Evolutionary conservation across 495 filamentous ascomycete genomes (phyloP), one percentile per base, ranked within the genome.

Genomic region (Daldinia loculata): DNA sequence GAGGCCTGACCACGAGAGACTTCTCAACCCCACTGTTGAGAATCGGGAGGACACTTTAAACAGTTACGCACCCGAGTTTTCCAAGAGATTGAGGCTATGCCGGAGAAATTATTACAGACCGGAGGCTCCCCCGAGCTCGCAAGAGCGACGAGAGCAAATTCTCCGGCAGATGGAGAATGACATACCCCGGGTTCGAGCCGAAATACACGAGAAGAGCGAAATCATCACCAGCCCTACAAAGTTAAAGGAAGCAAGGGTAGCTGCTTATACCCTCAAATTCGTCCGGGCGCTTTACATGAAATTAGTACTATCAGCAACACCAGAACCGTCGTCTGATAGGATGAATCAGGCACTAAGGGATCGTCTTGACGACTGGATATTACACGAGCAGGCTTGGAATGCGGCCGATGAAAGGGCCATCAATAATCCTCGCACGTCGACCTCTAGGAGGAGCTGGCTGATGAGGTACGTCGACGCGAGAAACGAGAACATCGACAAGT

Each of bases 321-420:
- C 69, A 7, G 58, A 34, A 0, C 38, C 34, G 38, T 30, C 69
- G 5, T 0, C 12, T 0, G 19, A 30, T 1, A 5, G 7, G n/a
- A 29, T 67, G 17, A 22, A 8, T 0, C 3, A 48, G 45, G 70
- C 62, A 5, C 22, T 75, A 0, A 43, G 29, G 0, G 66, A 36
- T 11, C 73, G 73, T 6, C 57, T 75, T 1, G 58, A 63, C 7
- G 70, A 75, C 59, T 75, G 73, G 73, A 63, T 67, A 5, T 12
- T 70, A 0, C 36, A 61, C 56, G 73, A 75, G 39, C 19, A 51
- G 27, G 26, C 45, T 4, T 75, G 66, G 69, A 66, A 34, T 9
- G 63, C 11, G 5, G 62, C 12, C 11, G 73, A 75, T 41, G 32
- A 51, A 1, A 53, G 29, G 34, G 6, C 30, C 7, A 22, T 19